Percentiles rank a stretch among this genome's conserved stretches.
Evolutionary conservation across 2,329 filamentous ascomycete genomes (phyloP).

Genomic region (Westerdykella ornata): DNA sequence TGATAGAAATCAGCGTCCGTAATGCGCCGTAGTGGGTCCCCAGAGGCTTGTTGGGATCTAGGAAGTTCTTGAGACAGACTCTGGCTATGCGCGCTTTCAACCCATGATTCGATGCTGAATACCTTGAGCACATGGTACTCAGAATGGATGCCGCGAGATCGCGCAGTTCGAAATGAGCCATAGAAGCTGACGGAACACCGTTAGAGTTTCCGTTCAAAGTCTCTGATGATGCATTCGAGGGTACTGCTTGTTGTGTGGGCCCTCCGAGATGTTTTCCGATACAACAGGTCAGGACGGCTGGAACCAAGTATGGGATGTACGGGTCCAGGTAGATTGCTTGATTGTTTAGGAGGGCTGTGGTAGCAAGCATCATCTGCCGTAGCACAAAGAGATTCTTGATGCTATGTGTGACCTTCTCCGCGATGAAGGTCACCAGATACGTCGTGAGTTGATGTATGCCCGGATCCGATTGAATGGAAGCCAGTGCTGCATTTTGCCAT

Average conservation of each 20-base stretch:
- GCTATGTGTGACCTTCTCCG: conserved; percentile 91
- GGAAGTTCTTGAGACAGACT: conserved; percentile 87
- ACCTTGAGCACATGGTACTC: conserved; percentile 71
- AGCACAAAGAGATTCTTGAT: conserved; percentile 85
- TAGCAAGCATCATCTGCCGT: conserved; percentile 86
- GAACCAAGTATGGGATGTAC: conserved; percentile 65
- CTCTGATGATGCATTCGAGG: conserved; percentile 47
- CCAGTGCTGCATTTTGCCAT: conserved; percentile 76
- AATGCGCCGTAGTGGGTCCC: conserved; percentile 86
- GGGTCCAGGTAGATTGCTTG: conserved; percentile 68
- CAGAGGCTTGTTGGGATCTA: conserved; percentile 76
- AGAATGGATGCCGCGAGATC: conserved; percentile 79
- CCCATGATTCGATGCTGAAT: conserved; percentile 70
- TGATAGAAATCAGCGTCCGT: conserved; percentile 69
- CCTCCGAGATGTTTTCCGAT: conserved; percentile 74
- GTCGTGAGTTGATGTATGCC: conserved; percentile 92
- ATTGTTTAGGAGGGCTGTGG: conserved; percentile 77
- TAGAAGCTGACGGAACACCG: conserved; percentile 14
- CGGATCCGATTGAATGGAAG: conserved; percentile 79
- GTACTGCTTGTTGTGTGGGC: conserved; percentile 44
- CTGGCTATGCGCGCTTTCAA: conserved; percentile 82
- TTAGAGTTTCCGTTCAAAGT: conserved; percentile 29
- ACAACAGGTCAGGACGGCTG: conserved; percentile 84
- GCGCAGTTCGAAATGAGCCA: conserved; percentile 69
- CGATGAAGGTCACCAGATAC: conserved; percentile 93